Evolutionary conservation across 345 rosid species (phyloP).

Genomic region (Cardamine occulta): DNA sequence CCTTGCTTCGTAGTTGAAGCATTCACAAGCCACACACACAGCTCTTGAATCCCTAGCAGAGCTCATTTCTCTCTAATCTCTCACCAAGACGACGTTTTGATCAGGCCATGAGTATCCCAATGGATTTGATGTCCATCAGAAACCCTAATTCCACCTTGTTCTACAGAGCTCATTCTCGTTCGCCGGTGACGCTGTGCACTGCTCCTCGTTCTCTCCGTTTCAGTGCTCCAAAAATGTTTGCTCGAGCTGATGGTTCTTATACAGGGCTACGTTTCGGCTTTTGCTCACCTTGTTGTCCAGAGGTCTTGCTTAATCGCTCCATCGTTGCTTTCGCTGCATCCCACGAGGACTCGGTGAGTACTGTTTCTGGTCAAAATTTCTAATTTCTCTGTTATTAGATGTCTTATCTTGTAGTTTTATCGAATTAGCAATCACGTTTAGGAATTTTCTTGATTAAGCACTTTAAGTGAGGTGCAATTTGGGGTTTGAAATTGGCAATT

Average conservation of each 20-base stretch:
- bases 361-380: background rate
- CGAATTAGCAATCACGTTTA: background rate
- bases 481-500: background rate
- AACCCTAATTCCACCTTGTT: slow-evolving; percentile 44
- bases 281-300: slow-evolving; percentile 6
- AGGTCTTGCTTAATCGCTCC: slow-evolving; percentile 40
- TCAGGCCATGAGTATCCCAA: slow-evolving; percentile 38
- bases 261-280: slow-evolving; percentile 45
- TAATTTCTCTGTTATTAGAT: background rate
- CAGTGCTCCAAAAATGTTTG: slow-evolving; percentile 7
- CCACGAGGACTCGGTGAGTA: slow-evolving; percentile 65
- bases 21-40: background rate
- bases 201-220: slow-evolving; percentile 33
- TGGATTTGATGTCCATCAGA: slow-evolving; percentile 50
- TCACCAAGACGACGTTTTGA: slow-evolving; percentile 11
- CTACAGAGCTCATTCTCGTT: slow-evolving; percentile 34
- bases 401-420: background rate
- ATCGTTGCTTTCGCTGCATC: slow-evolving; percentile 61
- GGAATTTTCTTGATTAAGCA: slow-evolving; percentile 14
- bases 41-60: slow-evolving; percentile 33
- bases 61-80: slow-evolving; percentile 6
- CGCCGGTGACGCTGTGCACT: slow-evolving; percentile 27
- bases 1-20: slow-evolving; percentile 40
- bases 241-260: slow-evolving; percentile 32
- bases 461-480: background rate